Evolutionary conservation across 495 filamentous ascomycete genomes (phyloP).

Genomic region (Penicillium silybi): DNA sequence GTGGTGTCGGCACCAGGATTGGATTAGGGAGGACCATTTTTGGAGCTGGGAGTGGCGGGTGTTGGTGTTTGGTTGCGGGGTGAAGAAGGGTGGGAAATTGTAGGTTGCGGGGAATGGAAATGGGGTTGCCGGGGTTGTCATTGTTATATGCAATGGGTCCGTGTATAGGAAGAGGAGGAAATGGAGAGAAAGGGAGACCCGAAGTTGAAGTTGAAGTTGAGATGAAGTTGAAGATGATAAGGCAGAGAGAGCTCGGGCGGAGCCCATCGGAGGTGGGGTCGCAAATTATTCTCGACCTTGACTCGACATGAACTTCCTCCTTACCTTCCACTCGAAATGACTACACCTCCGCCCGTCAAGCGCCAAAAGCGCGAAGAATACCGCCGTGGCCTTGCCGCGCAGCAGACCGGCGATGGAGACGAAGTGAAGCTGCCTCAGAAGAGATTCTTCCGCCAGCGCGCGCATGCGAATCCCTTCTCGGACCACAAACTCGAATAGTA

Average conservation of each 20-base stretch:
- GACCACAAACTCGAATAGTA: conserved; percentile 89
- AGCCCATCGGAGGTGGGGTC: conserved; percentile 16
- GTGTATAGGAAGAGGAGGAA: neutral
- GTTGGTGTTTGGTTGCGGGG: conserved; percentile 66
- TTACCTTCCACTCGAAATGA: conserved; percentile 34
- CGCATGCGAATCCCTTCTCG: conserved; percentile 96
- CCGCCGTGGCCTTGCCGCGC: conserved; percentile 38
- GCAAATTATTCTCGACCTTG: conserved; percentile 19
- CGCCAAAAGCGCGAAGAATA: conserved; percentile 73
- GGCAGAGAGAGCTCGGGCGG: conserved; percentile 9
- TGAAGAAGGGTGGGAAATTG: conserved; percentile 57
- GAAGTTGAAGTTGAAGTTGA: conserved; percentile 2
- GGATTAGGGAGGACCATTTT: conserved; percentile 84
- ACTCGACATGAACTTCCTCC: neutral
- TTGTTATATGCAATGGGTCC: neutral
- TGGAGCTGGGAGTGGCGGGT: conserved; percentile 73
- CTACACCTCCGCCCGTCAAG: conserved; percentile 52
- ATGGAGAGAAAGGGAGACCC: neutral
- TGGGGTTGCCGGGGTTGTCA: conserved; percentile 12
- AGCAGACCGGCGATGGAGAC: conserved; percentile 23
- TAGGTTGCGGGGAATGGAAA: conserved; percentile 44
- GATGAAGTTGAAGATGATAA: neutral
- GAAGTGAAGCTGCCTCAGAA: conserved; percentile 69
- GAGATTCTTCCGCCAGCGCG: conserved; percentile 92
- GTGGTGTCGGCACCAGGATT: conserved; percentile 75